Base-by-base conservation (phyloP, 2,329 filamentous ascomycete species). In the Paecilomyces sp. region DNA sequence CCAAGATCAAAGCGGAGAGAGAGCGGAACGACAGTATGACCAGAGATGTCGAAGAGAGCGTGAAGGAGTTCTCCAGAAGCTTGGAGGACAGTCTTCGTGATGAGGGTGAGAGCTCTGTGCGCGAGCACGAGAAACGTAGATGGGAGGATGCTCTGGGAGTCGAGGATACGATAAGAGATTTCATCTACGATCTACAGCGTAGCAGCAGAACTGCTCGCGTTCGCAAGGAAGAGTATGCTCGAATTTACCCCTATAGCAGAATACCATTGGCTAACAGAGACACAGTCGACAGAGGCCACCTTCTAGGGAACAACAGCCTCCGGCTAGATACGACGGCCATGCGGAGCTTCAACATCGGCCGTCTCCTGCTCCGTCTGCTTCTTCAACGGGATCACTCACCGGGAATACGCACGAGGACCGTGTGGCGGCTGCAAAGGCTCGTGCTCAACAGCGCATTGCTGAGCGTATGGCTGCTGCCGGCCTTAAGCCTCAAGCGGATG, bases 1-100 rank as follows among this genome's bases (percentile, higher is more conserved):
- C 89, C 63, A 88, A 87, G 65, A 85, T 92, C 55, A 87, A 87
- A 72, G 88, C 87, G 11, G 94, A 99, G 70, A 90, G 90, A 67
- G 93, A 97, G 72, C 90, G 91, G 67, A 96, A 97, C 67, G 94
- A 99, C 75, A 87, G 89, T 60, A 97, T 99, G 93, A 93, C 96
- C 25, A 87, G 87, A 58, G 94, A 99, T 75, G 93, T 99, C 1
- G 94, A 99, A 72, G 94, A 97, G 52, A 96, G 92, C 68, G 92
- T 97, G 54, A 88, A 88, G 30, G 92, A 96, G 58, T 97, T 96
- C 71, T 85, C 90, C 56, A 86, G 83, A 54, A 87, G 91, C 63
- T 85, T 99, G 56, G 92, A 97, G 72, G 89, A 94, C 66, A 92
- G 81, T 68, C 84, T 99, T 28, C 94, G 94, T 71, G 91, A 96